Evolutionary conservation across 306 rosid genomes (phyloP), one percentile per base, ranked within the genome.

Genomic region (Prunus mongolica): DNA sequence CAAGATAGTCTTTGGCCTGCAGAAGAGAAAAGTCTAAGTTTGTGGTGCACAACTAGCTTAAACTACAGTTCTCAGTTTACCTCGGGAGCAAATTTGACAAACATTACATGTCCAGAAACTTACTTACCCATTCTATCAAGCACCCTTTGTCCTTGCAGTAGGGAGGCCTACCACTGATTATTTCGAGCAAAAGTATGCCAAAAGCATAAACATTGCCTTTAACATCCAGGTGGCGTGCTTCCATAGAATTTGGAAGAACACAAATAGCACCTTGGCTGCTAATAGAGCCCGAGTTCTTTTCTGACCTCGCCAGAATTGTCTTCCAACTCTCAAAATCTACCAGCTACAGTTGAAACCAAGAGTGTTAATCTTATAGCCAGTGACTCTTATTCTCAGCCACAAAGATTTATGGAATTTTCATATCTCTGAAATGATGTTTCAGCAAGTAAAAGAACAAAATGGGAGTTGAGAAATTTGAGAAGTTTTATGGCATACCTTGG

Each of bases 261-360:
- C 97, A 96, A 71, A 83, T 75, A 72, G 86, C 84, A 61, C 97
- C 99, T 85, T 90, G 91, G 81, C 86, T 87, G 63, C 86, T 86
- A 69, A 96, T 81, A 41, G 97, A 68, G 71, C 91, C 93, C 3
- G 94, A 89, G 81, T 91, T 89, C 80, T 86, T 91, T 80, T 92
- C 99, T 25, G 96, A 91, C 87, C 98, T 88, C 61, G 86, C 89
- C 70, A 96, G 91, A 81, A 96, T 92, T 68, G 96, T 82, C 87
- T 96, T 96, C 98, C 99, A 96, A 85, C 98, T 87, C 84, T 96
- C 99, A 81, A 96, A 96, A 81, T 96, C 98, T 82, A 96, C 93
- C 79, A 96, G 80, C 99, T 96, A 89, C 87, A 86, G 62, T 67
- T 64, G 28, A 75, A 80, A 72, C n/a, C n/a, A 62, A 55, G 73